Evolutionary conservation across 2,329 filamentous ascomycete species (phyloP).

Genomic region (Nigrospora sphaerica): DNA sequence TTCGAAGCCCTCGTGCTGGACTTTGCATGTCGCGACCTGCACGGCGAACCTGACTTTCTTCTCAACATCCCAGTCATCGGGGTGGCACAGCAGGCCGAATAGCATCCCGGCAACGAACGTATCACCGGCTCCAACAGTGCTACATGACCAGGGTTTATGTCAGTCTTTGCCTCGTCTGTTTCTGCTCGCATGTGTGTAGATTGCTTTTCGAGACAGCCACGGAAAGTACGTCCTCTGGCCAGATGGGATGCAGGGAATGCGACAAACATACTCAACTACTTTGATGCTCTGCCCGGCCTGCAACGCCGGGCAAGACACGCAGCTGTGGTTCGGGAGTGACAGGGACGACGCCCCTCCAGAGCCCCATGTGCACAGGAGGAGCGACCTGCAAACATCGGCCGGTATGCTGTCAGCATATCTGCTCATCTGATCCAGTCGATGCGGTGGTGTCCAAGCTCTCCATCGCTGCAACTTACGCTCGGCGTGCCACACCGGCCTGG

Average conservation of each 20-base stretch:
- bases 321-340: constrained; percentile 23
- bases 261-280: constrained; percentile 50
- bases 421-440: too few relatives aligned
- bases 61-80: constrained; percentile 38
- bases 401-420: constrained; percentile 13
- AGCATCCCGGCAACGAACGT: constrained; percentile 69
- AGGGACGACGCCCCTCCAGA: constrained; percentile 37
- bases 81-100: constrained; percentile 48
- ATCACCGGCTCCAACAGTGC: constrained; percentile 67
- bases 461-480: constrained; percentile 20
- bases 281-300: constrained; percentile 27
- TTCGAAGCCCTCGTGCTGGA: constrained; percentile 58
- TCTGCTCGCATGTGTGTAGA: too few relatives aligned
- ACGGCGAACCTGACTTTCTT: constrained; percentile 54
- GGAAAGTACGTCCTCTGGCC: too few relatives aligned
- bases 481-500: constrained; percentile 22
- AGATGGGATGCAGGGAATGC: too few relatives aligned
- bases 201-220: too few relatives aligned
- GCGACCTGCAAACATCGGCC: constrained; percentile 19
- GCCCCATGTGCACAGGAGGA: constrained; percentile 38
- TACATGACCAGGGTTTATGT: constrained; percentile 26
- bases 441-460: constrained; percentile 1
- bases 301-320: constrained; percentile 36
- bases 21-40: constrained; percentile 60
- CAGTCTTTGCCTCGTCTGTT: constrained; percentile 9